These are phyloP conservation scores for Plantago coronopus DNA, from an alignment of 305 asterid species.

Conservation along the genomic window DNA sequence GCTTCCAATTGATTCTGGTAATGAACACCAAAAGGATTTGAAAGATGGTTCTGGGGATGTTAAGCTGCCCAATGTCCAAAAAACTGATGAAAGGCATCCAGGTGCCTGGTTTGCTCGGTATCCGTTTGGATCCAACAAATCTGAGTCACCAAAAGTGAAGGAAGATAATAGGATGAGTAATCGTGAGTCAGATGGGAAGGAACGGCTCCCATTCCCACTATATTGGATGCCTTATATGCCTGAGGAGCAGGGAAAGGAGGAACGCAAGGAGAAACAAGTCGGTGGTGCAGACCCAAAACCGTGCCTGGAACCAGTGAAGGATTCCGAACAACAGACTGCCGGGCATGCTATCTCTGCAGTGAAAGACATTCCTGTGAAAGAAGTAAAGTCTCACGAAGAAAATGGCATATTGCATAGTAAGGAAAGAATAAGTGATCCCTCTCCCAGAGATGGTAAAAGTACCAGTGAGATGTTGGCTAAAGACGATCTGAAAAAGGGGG, in stretches of 20 bases:
- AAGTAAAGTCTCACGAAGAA: constrained; percentile 27
- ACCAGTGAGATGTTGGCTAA: constrained; percentile 23
- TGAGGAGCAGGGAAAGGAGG: constrained; percentile 25
- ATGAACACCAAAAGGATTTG: constrained; percentile 11
- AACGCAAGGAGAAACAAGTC: constrained; percentile 10
- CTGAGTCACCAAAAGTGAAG: constrained; percentile 25
- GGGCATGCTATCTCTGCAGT: constrained; percentile 16
- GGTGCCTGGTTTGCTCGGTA: constrained; percentile 33
- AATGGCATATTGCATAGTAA: not conserved
- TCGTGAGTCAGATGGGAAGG: constrained; percentile 23
- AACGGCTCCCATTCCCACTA: constrained; percentile 45
- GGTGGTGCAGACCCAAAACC: constrained; percentile 11
- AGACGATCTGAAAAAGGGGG: constrained; percentile 25
- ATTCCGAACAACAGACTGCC: constrained; percentile 12
- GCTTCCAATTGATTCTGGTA: constrained; percentile 37
- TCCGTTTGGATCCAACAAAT: constrained; percentile 34
- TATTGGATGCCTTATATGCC: constrained; percentile 63
- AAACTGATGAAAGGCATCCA: constrained; percentile 22
- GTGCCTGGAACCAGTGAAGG: constrained; percentile 14
- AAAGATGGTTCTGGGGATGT: constrained; percentile 21
- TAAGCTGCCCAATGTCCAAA: constrained; percentile 13
- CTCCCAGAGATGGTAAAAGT: constrained; percentile 15
- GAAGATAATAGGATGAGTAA: constrained; percentile 22
- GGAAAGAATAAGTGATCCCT: constrained; percentile 22
- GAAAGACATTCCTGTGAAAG: constrained; percentile 49